Evolutionary conservation across 2,329 filamentous ascomycete genomes (phyloP).

Genomic region (Fusarium piperis): DNA sequence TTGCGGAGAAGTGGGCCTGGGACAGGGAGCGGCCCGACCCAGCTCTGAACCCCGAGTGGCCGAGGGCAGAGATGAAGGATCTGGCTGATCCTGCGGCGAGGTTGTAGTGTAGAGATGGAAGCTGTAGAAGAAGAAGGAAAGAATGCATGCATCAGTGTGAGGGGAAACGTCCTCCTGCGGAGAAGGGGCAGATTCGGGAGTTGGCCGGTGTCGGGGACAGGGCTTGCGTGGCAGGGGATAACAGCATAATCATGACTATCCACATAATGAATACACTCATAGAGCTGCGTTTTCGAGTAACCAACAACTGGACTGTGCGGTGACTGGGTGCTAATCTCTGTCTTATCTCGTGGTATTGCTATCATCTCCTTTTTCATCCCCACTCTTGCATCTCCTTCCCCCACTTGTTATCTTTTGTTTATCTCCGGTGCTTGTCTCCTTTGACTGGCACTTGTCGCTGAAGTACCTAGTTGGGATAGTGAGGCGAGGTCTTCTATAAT

Average conservation of each 20-base stretch:
- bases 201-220: neutral
- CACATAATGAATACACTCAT: neutral
- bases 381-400: neutral
- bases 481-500: neutral
- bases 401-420: neutral
- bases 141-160: neutral
- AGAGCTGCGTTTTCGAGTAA: neutral
- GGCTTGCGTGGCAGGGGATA: neutral
- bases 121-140: neutral
- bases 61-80: constrained; percentile 66
- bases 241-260: neutral
- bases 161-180: neutral
- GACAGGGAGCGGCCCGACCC: constrained; percentile 67
- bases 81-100: constrained; percentile 49
- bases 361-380: neutral
- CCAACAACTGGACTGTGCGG: neutral
- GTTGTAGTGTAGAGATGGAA: constrained; percentile 39
- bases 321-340: neutral
- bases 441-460: neutral
- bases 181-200: neutral
- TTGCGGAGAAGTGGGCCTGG: constrained; percentile 64
- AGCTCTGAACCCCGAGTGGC: constrained; percentile 63
- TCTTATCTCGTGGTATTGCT: neutral
- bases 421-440: neutral
- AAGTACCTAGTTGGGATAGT: neutral